Conservation (phyloP, 768 basidiomycete species). For the Tricholoma matsutake region DNA sequence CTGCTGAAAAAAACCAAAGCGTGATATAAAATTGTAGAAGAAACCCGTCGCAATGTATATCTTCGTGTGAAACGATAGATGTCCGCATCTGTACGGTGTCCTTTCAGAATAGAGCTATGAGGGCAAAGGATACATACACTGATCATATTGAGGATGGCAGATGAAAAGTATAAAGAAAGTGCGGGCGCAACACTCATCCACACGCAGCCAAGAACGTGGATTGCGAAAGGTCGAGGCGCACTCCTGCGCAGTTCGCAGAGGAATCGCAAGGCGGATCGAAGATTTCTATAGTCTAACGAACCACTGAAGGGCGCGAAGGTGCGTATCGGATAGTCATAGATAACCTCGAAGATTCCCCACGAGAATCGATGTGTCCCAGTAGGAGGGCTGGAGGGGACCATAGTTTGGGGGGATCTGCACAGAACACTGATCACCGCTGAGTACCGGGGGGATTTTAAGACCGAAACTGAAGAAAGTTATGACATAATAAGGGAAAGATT, state of each 20-base stretch:
- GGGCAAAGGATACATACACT: conserved; percentile 6
- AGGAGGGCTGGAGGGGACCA: background rate
- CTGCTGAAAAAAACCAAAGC: conserved; percentile 27
- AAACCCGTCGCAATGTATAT: background rate
- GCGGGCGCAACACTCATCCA: conserved; percentile 31
- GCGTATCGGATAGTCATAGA: conserved; percentile 20
- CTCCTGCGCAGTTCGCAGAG: conserved; percentile 22
- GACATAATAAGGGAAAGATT: background rate
- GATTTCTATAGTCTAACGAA: background rate
- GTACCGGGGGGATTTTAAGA: too few species aligned
- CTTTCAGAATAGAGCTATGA: background rate
- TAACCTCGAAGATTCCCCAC: conserved; percentile 37
- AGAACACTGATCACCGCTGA: background rate
- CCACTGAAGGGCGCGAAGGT: conserved; percentile 3
- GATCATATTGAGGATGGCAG: conserved; percentile 30
- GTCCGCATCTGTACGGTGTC: conserved; percentile 1
- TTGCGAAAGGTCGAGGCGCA: conserved; percentile 17
- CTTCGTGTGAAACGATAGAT: too few species aligned
- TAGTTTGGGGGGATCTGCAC: background rate
- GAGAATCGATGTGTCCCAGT: conserved; percentile 12
- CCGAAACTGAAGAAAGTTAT: too few species aligned
- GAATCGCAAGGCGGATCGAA: conserved; percentile 19
- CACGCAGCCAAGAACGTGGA: conserved; percentile 25
- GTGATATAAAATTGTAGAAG: conserved; percentile 15
- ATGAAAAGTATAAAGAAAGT: conserved; percentile 33